phyloP scores from a whole-genome alignment of 208 protist genomes.

The Perkinsela sp. region DNA sequence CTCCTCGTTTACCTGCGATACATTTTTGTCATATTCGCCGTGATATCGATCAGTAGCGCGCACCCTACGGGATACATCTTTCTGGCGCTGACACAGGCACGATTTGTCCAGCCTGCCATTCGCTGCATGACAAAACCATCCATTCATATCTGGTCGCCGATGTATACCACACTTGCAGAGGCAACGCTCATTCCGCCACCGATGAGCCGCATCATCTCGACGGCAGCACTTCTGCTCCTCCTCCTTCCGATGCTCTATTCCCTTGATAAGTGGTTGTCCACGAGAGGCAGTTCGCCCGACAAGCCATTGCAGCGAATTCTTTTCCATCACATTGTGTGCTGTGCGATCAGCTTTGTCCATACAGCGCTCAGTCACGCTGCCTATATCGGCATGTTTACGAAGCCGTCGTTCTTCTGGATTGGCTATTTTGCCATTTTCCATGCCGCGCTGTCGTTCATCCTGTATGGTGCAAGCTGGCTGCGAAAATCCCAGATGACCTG shows the following conservation, averaged over 20 bases:
- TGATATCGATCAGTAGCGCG: not conserved
- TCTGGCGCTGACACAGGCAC: not conserved
- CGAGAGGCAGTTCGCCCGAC: not conserved
- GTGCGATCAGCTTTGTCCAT: not conserved
- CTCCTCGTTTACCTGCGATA: not conserved
- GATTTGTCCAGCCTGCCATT: not conserved
- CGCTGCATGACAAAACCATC: not conserved
- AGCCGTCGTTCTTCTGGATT: not conserved
- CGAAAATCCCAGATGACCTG: not conserved
- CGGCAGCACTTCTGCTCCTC: not conserved
- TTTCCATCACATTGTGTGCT: not conserved
- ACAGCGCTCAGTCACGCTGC: not conserved
- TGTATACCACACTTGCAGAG: not conserved
- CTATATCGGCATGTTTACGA: not conserved
- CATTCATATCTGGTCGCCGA: not conserved
- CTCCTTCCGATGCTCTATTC: not conserved
- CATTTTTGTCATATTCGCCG: not conserved
- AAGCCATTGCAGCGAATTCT: not conserved
- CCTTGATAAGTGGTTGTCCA: not conserved
- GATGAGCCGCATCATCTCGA: not conserved
- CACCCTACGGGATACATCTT: not conserved
- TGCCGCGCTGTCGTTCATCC: not conserved
- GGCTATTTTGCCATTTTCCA: not conserved
- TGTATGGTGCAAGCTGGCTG: not conserved
- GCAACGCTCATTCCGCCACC: not conserved